Base-by-base conservation (phyloP, 2,329 filamentous ascomycete species). In the Diaporthe eres region DNA sequence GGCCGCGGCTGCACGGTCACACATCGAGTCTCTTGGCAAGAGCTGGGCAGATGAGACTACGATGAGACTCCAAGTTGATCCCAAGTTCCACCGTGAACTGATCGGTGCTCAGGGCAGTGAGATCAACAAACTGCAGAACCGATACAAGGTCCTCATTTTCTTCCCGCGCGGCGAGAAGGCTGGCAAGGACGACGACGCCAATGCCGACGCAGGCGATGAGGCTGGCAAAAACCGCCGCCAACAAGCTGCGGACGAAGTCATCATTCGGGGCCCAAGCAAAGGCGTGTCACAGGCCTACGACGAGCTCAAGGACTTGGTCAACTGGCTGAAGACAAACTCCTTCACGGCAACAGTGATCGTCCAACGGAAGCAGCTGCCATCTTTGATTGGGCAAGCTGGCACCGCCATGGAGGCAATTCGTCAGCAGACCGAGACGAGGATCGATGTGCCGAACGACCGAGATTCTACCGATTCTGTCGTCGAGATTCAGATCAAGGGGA, bases 91-190 rank as follows among this genome's bases (percentile, higher is more conserved):
- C 85, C 92, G 95, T 76, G 96, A 98, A 83, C 89, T 99, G 74
- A 99, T 99, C 80, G 97, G 97, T 67, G 91, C 94, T 28, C 93
- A 94, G 81, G 97, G 97, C 76, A 91, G 89, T 81, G 94, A 97
- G 82, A 96, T 99, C 82, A 97, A 97, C 86, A 93, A 94, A 79
- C 90, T 99, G 34, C 96, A 99, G 85, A 95, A 93, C 74, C 94
- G 96, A 63, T 98, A 99, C 88, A 93, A 94, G 82, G 97, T 99
- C 57, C 92, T 96, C 78, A 97, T 99, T 80, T 96, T 98, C 86
- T 99, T 99, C 88, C 97, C 97, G 15, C 89, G 89, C 72, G 88
- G 88, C 9, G 86, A 87, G 55, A 94, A 95, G 82, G 87, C 89
- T 67, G 86, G 84, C 71, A 88, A 90, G 76, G 94, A 97, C 76